Evolutionary conservation across 225 moss, liverwort and hornwort genomes (phyloP).

Genomic region (Neckera pumila): DNA sequence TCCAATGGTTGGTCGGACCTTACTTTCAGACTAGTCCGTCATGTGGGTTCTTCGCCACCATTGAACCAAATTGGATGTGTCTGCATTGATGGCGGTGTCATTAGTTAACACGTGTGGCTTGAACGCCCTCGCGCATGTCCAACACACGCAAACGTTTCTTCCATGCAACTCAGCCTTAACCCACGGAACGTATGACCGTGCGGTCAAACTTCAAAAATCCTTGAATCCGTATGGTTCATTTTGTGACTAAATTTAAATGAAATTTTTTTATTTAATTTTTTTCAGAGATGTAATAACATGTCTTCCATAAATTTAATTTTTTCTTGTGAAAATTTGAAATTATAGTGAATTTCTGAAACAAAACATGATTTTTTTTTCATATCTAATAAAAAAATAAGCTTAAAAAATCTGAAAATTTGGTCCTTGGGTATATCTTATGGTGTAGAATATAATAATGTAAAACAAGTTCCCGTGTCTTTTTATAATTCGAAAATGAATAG

Average conservation of each 20-base stretch:
- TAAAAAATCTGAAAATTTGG: neutral
- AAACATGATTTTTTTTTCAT: no score
- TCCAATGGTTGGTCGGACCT: neutral
- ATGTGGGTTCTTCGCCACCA: neutral
- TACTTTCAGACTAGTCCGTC: neutral
- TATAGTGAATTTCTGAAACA: neutral
- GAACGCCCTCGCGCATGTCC: neutral
- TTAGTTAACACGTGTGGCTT: neutral
- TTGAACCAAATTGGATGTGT: neutral
- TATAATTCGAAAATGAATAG: neutral
- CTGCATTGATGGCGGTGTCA: neutral
- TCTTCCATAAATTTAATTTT: neutral
- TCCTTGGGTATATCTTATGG: accelerated
- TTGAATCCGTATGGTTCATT: neutral
- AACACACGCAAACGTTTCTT: neutral
- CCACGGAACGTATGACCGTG: neutral
- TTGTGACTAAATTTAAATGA: neutral
- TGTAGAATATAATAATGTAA: neutral
- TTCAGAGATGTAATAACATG: neutral
- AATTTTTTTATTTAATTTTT: no score
- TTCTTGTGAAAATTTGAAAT: neutral
- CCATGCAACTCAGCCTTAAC: neutral
- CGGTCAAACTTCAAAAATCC: neutral
- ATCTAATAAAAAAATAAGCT: neutral
- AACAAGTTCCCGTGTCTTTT: accelerated